Evolutionary conservation across 2,329 filamentous ascomycete genomes (phyloP), one percentile per base, ranked within the genome.

Genomic region (Epichloe hybrida): DNA sequence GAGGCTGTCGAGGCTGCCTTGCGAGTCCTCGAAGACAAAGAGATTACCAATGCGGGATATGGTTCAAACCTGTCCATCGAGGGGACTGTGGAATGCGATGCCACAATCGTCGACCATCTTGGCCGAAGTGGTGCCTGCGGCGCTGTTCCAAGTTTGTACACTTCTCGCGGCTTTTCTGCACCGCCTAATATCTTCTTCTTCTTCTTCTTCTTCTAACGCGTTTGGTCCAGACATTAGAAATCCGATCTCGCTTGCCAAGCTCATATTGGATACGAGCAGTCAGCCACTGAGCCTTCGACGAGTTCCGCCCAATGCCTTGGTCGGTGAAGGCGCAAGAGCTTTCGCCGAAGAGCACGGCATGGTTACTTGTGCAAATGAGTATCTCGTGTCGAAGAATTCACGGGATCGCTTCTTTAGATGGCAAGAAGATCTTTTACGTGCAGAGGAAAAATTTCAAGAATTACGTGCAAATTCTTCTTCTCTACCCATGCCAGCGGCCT

Each of bases 41-140:
- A 96, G 61, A 94, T 98, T 57, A 98, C 94, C 37, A 98, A 98
- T 65, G 87, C 91, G 38, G 93, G 93, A 0, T 97, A 86, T 64
- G 93, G 94, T 45, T 98, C 93, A 68, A 98, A 98, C 61, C 72
- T 98, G 23, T 84, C 88, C 43, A 86, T 95, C 55, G 85, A 96
- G 58, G 93, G 93, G 1, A 79, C 82, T 1, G 93, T 97, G 12
- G 93, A 98, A 66, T 94, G 90, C 59, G 93, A 98, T 71, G 93
- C 93, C 50, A 90, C 88, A 0, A 79, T 98, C 50, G 86, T 98
- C 40, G 90, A 98, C 61, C 86, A 97, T 64, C 72, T 84, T 48
- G 93, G 94, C 40, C 82, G 89, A 56, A 97, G 91, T 64, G 93
- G 93, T 57, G 93, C 89, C 41, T 94, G 88, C 57, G 94, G 93